Evolutionary conservation across 2,329 filamentous ascomycete genomes (phyloP), one percentile per base, ranked within the genome.

Genomic region (Fusarium hainanense): DNA sequence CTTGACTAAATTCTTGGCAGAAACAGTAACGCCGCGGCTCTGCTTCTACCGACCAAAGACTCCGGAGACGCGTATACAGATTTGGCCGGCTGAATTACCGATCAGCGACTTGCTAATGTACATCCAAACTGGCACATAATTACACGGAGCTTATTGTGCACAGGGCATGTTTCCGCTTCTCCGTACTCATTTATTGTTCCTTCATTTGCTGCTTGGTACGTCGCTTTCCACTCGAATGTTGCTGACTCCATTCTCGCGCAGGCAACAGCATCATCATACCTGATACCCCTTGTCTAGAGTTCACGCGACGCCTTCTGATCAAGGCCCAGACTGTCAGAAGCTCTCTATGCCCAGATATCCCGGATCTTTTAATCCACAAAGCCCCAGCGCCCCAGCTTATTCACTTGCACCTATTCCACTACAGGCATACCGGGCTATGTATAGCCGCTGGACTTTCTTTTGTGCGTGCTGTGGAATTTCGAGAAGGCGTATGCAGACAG

Each of bases 261-360:
- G 68, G 62, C 63, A 70, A 70, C 63, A 50, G 57, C 69, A 75
- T 75, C 71, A 73, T 68, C 59, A 52, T 75, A 60, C 65, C 46
- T 43, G 28, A 55, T 52, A 34, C 62, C 65, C 73, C 71, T 66
- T 62, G 63, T 65, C 50, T 28, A 57, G 49, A 69, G 73, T 71
- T 64, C 73, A 75, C 73, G 71, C 73, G 73, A 73, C 73, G 65
- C 58, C 63, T 42, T 48, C 49, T 55, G 41, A 49, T 44, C 52
- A 57, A 58, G 60, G 68, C 54, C 70, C 58, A 74, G 71, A 71
- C 60, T 70, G 67, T 59, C 66, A 68, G 41, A 65, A 63, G 56
- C 51, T 66, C 65, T 66, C 55, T 54, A 56, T n/a, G 30, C 34
- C 18, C 44, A 54, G 41, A 23, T 58, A 68, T 55, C 69, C 62